Conservation (phyloP, 2,329 filamentous ascomycete species). For the Xylaria multiplex region DNA sequence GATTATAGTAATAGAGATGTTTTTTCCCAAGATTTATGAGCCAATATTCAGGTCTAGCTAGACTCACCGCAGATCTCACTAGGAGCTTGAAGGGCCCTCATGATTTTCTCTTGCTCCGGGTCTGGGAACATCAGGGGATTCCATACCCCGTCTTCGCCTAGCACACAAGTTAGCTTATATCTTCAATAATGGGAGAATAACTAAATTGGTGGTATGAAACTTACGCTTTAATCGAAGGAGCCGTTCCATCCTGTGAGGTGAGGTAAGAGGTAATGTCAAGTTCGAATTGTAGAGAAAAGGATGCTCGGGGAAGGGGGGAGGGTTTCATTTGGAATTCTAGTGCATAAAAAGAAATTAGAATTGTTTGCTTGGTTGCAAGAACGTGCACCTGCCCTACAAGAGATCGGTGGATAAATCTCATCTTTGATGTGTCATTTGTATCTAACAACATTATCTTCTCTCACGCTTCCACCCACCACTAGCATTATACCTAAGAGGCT, state of each 20-base stretch:
- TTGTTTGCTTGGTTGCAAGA: background rate
- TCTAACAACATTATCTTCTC: background rate
- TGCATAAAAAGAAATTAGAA: too few species aligned
- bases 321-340: background rate
- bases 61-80: constrained; percentile 31
- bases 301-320: background rate
- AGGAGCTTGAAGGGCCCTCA: constrained; percentile 9
- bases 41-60: background rate
- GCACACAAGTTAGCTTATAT: background rate
- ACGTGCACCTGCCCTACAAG: background rate
- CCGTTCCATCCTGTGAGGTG: constrained; percentile 7
- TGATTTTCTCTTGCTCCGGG: constrained; percentile 1
- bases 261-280: too few species aligned
- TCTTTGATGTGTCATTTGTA: background rate
- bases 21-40: background rate
- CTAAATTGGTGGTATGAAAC: background rate
- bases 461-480: constrained; percentile 24
- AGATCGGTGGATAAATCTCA: background rate
- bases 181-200: background rate
- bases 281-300: background rate
- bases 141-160: background rate
- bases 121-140: constrained; percentile 7
- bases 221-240: constrained; percentile 16
- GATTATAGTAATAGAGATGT: background rate
- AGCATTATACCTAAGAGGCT: constrained; percentile 31